These are phyloP conservation scores for Berberis thunbergii DNA, from an alignment of 164 flowering plant species.

Conservation along the genomic window DNA sequence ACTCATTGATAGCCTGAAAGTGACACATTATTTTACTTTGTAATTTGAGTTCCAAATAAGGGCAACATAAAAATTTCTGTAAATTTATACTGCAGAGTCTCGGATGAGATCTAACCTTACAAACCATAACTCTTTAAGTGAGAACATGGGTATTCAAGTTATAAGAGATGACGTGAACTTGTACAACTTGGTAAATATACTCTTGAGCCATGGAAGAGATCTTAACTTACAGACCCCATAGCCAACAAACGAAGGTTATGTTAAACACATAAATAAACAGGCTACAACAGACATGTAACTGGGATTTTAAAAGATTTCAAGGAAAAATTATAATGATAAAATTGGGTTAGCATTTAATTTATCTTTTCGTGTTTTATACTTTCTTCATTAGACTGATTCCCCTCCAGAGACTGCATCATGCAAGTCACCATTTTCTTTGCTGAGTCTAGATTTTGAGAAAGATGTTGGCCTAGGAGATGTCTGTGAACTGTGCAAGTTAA, in stretches of 20 bases:
- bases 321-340: slow-evolving; percentile 1
- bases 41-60: no score
- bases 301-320: not conserved
- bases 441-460: slow-evolving; percentile 49
- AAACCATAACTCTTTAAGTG: no score
- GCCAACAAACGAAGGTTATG: not conserved
- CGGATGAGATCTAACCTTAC: no score
- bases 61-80: no score
- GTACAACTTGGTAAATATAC: slow-evolving; percentile 3
- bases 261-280: slow-evolving; percentile 4
- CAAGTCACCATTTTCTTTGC: slow-evolving; percentile 51
- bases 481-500: slow-evolving; percentile 37
- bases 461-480: slow-evolving; percentile 34
- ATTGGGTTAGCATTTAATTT: slow-evolving; percentile 6
- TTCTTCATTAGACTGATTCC: slow-evolving; percentile 40
- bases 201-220: not conserved
- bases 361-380: slow-evolving; percentile 2
- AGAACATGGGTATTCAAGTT: no score
- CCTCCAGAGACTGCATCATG: slow-evolving; percentile 28
- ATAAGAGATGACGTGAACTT: no score
- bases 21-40: no score
- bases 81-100: no score
- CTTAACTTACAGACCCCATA: slow-evolving; percentile 1
- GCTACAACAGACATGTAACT: slow-evolving; percentile 1
- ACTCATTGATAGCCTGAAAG: no score